Evolutionary conservation across 2,329 filamentous ascomycete species (phyloP), one percentile per base, ranked within the genome.

Genomic region (Trichoderma afroharzianum): DNA sequence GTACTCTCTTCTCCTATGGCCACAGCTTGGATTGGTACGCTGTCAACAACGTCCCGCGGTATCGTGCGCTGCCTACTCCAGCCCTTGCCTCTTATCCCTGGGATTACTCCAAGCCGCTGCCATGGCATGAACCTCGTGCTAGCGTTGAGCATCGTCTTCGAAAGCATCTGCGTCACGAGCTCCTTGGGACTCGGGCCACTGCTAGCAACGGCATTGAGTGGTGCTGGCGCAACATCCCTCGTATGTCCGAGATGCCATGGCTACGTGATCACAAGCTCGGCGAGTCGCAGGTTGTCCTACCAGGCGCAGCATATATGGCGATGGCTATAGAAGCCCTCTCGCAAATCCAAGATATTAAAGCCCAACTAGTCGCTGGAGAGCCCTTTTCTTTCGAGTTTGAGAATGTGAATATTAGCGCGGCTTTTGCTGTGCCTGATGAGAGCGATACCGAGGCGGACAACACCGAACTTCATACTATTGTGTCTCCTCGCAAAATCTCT

Each of bases 261-360:
- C 80, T 89, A 12, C 81, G 85, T 55, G 85, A 89, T 74, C 88
- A 90, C 78, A 68, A 68, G 55, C 80, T 80, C 69, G 84, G 90
- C 74, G 86, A 89, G 73, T 86, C 84, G 24, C 76, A 83, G 53
- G 77, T 80, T 15, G 76, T 87, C 8, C 85, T 85, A 64, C 85
- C 86, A 0, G 82, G 76, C 1, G 81, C 84, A 0, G 84, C 79
- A 0, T 86, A 84, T 74, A 68, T 85, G 1, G 77, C 79, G 18
- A 83, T 85, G 76, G 83, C 81, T 1, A 76, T 83, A 0, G 84
- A 86, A 71, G 85, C 84, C 3, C 55, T 68, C 14, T 68, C 66
- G 5, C 66, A 68, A 26, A 78, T 76, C 2, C 71, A 73, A 6
- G 74, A 77, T 6, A 33, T 72, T 5, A 72, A 73, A 26, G 15